Base-by-base conservation (phyloP, 2,329 filamentous ascomycete species). In the Colletotrichum brevisporum region DNA sequence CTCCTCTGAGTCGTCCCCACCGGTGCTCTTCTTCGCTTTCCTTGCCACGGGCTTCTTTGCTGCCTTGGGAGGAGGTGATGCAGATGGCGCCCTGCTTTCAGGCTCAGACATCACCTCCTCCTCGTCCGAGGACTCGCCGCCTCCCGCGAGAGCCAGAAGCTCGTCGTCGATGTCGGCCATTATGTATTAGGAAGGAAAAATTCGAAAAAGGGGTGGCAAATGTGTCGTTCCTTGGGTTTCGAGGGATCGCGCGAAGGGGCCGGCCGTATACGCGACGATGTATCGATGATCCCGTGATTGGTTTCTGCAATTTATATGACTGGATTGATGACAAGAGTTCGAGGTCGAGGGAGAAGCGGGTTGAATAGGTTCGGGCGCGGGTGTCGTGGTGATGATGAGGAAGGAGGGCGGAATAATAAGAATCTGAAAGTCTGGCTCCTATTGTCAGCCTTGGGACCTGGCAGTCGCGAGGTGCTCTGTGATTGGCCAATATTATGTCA, bases 161-260 rank as follows among this genome's bases (percentile, higher is more conserved):
- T 98, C 95, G 75, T 95, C 94, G 78, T 98, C 95, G 74, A 98
- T 88, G 78, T 95, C 93, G 65, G 93, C 92, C 94, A 97, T 97
- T 76, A 73, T 86, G 70, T 66, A 45, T 55, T 39, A 51, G 15
- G 31, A 21, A 72, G 52, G 39, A 47, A 45, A 21, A 24, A 24
- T 68, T 56, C 60, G 27, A 58, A 36, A 59, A 36, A 24, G 48
- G 50, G 41, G 41, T 43, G 43, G 6, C 24, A 27, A 51, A 56
- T 24, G 31, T 43, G 15, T 50, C 18, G 50, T 51, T 53, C 24
- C 18, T 9, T 39, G 26, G 51, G 36, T 31, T 10, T 67, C 52
- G 39, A 47, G 36, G 57, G 13, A 48, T 68, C 47, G 57, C 53
- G 31, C 52, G 43, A 5, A 21, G 36, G 18, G 18, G 15, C 36